Base-by-base conservation (phyloP, 306 rosid genomes). In the Coriaria nepalensis region DNA sequence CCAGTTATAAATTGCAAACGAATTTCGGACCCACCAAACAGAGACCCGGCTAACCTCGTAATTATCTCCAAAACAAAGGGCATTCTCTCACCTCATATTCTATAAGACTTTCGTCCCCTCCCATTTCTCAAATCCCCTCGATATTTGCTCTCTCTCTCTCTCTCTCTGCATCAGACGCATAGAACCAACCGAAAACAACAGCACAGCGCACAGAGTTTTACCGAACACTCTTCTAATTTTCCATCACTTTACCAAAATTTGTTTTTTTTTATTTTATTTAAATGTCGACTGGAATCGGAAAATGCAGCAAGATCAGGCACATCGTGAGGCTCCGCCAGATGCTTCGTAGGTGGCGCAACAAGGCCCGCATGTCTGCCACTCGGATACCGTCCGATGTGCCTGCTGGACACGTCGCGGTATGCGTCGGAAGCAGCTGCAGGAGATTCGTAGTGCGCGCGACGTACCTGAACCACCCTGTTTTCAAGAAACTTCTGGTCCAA, bases 281-380 rank as follows among this genome's bases (percentile, higher is more conserved):
- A 50, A 80, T 81, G 94, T 62, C 92, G 29, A 35, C 62, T 9
- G 87, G 75, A 55, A 5, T 74, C 20, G 74, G 77, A 63, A 90
- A 81, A 61, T 79, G 95, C 83, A 77, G 86, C 78, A 78, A 75
- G 68, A 85, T 85, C 80, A 78, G 93, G 15, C 93, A 86, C 93
- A 90, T 90, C 65, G 98, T 90, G 4, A 56, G 84, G 50, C 83
- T 90, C 35, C 81, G 87, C 6, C 98, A 85, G 62, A 71, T 90
- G 93, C 78, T 90, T 6, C 67, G 81, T 9, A 72, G 81, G 60
- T 90, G 98, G 98, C 80, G 98, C 60, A 75, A 67, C 78, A 85
- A 85, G 69, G 94, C 94, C 0, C 70, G 85, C 36, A 66, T 63
- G 50, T 81, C 95, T 0, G 79, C 81, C 13, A 75, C 37, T 15